A percentile compares a stretch with the other conserved stretches of the same genome.
These are phyloP conservation scores for Paramecium sonneborni DNA, from an alignment of 73 alveolate genomes.

Conservation along the genomic window DNA sequence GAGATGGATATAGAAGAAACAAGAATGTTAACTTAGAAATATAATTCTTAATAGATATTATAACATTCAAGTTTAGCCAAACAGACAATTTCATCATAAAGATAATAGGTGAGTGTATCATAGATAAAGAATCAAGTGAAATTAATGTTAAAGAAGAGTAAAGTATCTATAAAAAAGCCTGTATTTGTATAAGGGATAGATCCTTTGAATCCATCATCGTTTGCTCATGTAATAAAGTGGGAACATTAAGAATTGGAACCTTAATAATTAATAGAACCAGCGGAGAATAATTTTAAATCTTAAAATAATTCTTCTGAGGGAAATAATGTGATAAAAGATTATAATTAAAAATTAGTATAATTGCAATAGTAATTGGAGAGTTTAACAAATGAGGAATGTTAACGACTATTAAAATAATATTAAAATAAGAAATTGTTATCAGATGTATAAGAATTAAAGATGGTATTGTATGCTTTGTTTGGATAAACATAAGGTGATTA, in stretches of 20 bases:
- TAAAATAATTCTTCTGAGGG: neutral
- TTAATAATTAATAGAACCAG: neutral
- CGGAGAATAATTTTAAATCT: neutral
- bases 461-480: slow-evolving; percentile 40
- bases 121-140: slow-evolving; percentile 27
- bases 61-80: neutral
- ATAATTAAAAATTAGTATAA: neutral
- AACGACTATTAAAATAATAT: neutral
- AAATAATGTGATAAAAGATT: neutral
- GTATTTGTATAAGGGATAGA: slow-evolving; percentile 34
- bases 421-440: slow-evolving; percentile 26
- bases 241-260: slow-evolving; percentile 48
- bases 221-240: slow-evolving; percentile 50
- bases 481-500: slow-evolving; percentile 15
- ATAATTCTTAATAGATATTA: neutral
- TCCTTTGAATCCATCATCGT: slow-evolving; percentile 31
- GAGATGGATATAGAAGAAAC: slow-evolving; percentile 45
- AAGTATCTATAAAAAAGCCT: slow-evolving; percentile 25
- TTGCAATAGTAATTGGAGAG: slow-evolving; percentile 9
- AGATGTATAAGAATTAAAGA: slow-evolving; percentile 30
- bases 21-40: neutral
- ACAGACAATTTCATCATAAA: neutral
- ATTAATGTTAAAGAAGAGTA: neutral
- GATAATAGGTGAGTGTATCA: neutral
- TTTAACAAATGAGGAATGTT: neutral